phyloP scores from a whole-genome alignment of 2,329 filamentous ascomycete genomes.

The Chaetomium globosum region DNA sequence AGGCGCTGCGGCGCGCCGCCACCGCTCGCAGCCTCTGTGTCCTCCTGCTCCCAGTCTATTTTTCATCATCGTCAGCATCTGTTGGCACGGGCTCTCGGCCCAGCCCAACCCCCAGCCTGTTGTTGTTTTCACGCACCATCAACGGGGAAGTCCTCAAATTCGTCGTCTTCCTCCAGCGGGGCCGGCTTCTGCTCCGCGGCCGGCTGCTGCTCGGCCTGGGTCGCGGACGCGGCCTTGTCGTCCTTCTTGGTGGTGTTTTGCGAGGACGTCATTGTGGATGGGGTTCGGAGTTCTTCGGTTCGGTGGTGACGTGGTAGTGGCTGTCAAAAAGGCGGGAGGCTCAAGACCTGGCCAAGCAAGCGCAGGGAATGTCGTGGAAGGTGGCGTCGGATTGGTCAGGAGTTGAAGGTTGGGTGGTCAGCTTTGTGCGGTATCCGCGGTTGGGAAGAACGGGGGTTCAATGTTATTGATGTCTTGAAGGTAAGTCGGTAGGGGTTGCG shows the following conservation, averaged over 20 bases:
- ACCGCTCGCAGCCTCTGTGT: conserved; percentile 76
- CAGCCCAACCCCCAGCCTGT: no score
- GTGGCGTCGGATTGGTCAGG: neutral
- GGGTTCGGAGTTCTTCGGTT: neutral
- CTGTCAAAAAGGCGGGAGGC: neutral
- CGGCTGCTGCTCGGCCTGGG: conserved; percentile 51
- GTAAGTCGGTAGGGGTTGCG: neutral
- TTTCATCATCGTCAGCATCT: neutral
- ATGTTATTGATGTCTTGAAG: neutral
- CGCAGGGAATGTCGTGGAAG: conserved; percentile 4
- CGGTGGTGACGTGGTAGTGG: neutral
- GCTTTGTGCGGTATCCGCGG: neutral
- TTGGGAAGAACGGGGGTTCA: neutral
- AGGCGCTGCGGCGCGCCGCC: conserved; percentile 73
- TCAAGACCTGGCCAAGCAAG: neutral
- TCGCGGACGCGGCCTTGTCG: conserved; percentile 47
- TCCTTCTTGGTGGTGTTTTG: conserved; percentile 39
- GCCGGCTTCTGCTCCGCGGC: conserved; percentile 65
- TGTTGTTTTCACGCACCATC: conserved; percentile 65
- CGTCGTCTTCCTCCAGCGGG: conserved; percentile 92
- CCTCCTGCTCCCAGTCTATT: conserved; percentile 88
- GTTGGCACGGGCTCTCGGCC: neutral
- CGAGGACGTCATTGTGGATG: conserved; percentile 24
- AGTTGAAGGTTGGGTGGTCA: neutral
- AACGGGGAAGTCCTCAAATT: conserved; percentile 98